Conservation (phyloP, 2,329 filamentous ascomycete species). For the Colletotrichum trifolii region DNA sequence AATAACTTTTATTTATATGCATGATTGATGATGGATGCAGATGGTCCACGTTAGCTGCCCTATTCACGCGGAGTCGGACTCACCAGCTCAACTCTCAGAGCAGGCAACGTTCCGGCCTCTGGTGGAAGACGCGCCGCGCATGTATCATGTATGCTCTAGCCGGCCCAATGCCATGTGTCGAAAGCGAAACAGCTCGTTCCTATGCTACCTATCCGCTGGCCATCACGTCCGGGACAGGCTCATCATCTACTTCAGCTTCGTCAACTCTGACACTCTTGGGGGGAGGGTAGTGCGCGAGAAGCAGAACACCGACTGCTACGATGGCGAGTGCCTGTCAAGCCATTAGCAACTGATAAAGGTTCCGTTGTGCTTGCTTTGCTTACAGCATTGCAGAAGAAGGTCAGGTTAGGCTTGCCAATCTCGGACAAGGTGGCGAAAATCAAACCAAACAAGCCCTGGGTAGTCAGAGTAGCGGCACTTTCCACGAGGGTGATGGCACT, state of each 20-base stretch:
- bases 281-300: slow-evolving; percentile 57
- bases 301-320: slow-evolving; percentile 58
- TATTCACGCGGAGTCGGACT: too few species aligned
- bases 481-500: slow-evolving; percentile 77
- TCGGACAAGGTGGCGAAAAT: slow-evolving; percentile 73
- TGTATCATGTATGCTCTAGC: too few species aligned
- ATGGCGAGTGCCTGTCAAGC: slow-evolving; percentile 62
- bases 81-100: too few species aligned
- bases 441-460: slow-evolving; percentile 74
- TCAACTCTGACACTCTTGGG: slow-evolving; percentile 54
- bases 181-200: too few species aligned
- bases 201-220: too few species aligned
- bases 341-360: slow-evolving; percentile 29
- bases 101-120: too few species aligned
- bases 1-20: too few species aligned
- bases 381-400: slow-evolving; percentile 76
- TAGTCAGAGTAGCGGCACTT: slow-evolving; percentile 73
- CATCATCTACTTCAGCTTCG: slow-evolving; percentile 25
- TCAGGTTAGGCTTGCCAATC: slow-evolving; percentile 68
- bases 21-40: too few species aligned
- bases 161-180: too few species aligned
- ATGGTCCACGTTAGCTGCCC: too few species aligned
- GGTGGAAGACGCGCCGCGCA: too few species aligned
- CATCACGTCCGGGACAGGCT: not conserved
- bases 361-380: slow-evolving; percentile 39